Evolutionary conservation across 306 rosid genomes (phyloP).

Genomic region (Abrus pulchellus): DNA sequence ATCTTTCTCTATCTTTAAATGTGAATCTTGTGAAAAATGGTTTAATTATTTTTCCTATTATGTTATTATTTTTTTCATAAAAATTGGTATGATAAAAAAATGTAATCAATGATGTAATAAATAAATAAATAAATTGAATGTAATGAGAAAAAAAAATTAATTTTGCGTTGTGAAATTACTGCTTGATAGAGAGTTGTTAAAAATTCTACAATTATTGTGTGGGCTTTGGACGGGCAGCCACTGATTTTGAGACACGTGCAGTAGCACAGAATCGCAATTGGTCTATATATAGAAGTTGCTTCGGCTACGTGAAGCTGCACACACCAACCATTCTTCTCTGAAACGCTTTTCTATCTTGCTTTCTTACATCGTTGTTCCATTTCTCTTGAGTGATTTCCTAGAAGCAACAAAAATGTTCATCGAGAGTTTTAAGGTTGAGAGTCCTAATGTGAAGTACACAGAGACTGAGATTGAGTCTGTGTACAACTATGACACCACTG

Average conservation of each 20-base stretch:
- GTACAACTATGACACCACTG: constrained; percentile 88
- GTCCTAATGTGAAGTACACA: constrained; percentile 78
- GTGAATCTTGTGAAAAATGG: no score
- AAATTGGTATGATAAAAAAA: no score
- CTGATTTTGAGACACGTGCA: constrained; percentile 52
- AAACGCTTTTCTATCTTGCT: background rate
- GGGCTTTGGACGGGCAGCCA: constrained; percentile 10
- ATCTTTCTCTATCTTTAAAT: no score
- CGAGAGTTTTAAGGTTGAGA: constrained; percentile 89
- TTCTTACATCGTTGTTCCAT: background rate
- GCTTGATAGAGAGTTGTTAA: no score
- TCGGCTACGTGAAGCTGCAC: background rate
- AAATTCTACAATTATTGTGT: constrained; percentile 13
- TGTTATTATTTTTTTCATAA: no score
- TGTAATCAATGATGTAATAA: no score
- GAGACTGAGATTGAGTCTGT: constrained; percentile 81
- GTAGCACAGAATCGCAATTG: background rate
- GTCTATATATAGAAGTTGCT: constrained; percentile 54
- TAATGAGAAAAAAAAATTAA: no score
- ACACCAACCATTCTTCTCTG: background rate
- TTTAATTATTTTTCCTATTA: no score
- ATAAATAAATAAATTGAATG: no score
- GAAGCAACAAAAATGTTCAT: constrained; percentile 64
- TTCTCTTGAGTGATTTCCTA: background rate
- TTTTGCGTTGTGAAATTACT: no score